Evolutionary conservation across 371 early-diverging fungal species (phyloP).

Genomic region (Mitosporidium daphniae): DNA sequence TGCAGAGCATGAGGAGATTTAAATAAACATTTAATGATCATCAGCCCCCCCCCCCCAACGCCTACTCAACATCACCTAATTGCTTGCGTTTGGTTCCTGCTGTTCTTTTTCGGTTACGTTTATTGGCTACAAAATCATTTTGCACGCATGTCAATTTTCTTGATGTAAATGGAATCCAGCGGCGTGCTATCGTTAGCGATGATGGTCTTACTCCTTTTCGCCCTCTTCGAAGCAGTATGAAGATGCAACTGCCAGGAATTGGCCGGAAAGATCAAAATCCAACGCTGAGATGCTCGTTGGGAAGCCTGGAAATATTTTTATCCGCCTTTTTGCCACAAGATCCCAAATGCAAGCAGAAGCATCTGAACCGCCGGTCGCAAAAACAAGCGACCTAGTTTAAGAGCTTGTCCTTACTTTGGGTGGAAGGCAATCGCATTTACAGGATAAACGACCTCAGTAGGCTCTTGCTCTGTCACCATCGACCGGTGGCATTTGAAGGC

Average conservation of each 20-base stretch:
- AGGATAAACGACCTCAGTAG: conserved; percentile 47
- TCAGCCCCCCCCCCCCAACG: too few species aligned
- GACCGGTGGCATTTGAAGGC: conserved; percentile 77
- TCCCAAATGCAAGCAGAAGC: conserved; percentile 69
- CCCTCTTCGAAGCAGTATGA: conserved; percentile 74
- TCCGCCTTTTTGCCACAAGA: conserved; percentile 40
- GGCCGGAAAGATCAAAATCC: conserved; percentile 32
- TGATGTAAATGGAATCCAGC: neutral
- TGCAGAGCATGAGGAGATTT: too few species aligned
- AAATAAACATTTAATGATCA: too few species aligned
- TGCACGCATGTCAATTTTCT: too few species aligned
- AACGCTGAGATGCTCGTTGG: conserved; percentile 44
- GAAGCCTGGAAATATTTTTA: conserved; percentile 31
- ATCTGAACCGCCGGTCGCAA: conserved; percentile 71
- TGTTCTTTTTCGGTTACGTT: too few species aligned
- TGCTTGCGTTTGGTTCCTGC: too few species aligned
- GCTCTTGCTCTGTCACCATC: conserved; percentile 17
- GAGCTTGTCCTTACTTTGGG: conserved; percentile 19
- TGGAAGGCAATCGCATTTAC: conserved; percentile 67
- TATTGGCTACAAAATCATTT: too few species aligned
- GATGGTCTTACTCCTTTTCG: conserved; percentile 19
- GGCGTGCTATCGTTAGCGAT: neutral
- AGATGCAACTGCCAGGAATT: conserved; percentile 36
- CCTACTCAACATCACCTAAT: too few species aligned
- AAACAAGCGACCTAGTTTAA: conserved; percentile 4